Evolutionary conservation across 495 filamentous ascomycete species (phyloP).

Genomic region (Aspergillus saccharolyticus): DNA sequence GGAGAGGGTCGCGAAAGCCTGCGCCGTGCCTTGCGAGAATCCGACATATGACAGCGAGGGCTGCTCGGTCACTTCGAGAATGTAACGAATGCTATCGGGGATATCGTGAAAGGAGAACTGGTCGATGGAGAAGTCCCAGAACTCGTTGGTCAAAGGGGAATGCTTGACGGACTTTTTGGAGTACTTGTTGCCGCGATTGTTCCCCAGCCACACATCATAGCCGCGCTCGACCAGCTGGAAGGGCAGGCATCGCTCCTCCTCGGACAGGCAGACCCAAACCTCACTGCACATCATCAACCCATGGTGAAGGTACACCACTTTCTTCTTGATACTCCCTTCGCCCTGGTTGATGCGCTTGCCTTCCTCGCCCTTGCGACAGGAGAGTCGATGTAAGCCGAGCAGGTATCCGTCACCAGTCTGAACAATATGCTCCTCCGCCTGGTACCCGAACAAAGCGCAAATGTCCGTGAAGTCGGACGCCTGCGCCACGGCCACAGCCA

Average conservation of each 20-base stretch:
- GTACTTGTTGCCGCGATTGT: constrained; percentile 98
- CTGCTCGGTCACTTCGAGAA: constrained; percentile 76
- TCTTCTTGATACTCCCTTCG: constrained; percentile 65
- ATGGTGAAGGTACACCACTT: constrained; percentile 92
- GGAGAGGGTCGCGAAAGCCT: constrained; percentile 92
- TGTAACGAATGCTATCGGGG: constrained; percentile 87
- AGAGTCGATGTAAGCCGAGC: constrained; percentile 81
- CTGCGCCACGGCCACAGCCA: constrained; percentile 51
- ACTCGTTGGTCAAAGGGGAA: constrained; percentile 67
- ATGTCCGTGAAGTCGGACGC: constrained; percentile 90
- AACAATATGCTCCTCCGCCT: constrained; percentile 91
- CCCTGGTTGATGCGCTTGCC: constrained; percentile 64
- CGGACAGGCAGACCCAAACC: constrained; percentile 92
- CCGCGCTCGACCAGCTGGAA: constrained; percentile 88
- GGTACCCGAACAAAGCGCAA: constrained; percentile 82
- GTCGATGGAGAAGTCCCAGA: constrained; percentile 98
- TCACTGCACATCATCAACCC: constrained; percentile 98
- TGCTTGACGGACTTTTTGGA: constrained; percentile 81
- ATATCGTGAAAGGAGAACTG: constrained; percentile 98
- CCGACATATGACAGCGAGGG: constrained; percentile 91
- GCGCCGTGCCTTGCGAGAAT: constrained; percentile 94
- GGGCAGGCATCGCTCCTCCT: constrained; percentile 77
- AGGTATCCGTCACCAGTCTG: constrained; percentile 94
- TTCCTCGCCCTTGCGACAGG: constrained; percentile 77
- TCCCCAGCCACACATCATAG: constrained; percentile 97